A percentile compares a stretch with the other conserved stretches of the same genome.
These are phyloP conservation scores for Alternaria sp. DNA, from an alignment of 2,329 filamentous ascomycete species.

Conservation along the genomic window DNA sequence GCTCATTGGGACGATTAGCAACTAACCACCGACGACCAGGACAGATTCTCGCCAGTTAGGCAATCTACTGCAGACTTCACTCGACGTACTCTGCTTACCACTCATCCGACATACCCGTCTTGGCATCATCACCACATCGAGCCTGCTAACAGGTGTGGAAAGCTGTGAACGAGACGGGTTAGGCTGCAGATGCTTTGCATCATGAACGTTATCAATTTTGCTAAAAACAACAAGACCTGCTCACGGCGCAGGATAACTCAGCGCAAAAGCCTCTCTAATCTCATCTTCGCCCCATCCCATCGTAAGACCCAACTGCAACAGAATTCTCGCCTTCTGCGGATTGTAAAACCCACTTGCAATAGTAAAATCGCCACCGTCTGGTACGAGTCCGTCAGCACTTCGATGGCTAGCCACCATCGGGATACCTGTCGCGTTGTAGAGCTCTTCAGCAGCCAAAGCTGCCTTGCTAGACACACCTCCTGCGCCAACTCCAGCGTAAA, in stretches of 20 bases:
- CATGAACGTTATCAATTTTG: neutral
- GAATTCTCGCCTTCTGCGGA: conserved; percentile 61
- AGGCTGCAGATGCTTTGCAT: neutral
- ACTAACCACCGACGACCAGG: neutral
- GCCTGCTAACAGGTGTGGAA: neutral
- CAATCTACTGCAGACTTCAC: neutral
- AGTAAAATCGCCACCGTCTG: conserved; percentile 35
- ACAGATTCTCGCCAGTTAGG: neutral
- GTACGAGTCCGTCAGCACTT: conserved; percentile 61
- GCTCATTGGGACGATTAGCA: neutral
- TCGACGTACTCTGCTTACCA: neutral
- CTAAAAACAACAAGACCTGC: neutral
- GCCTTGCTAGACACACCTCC: conserved; percentile 52
- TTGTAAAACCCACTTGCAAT: conserved; percentile 62
- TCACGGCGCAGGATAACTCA: conserved; percentile 35
- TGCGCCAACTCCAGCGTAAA: conserved; percentile 63
- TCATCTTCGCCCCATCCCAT: conserved; percentile 50
- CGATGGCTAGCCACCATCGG: conserved; percentile 61
- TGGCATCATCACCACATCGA: neutral
- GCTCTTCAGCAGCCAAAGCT: conserved; percentile 48
- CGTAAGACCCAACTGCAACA: conserved; percentile 52
- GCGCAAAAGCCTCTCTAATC: conserved; percentile 49
- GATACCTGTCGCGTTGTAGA: conserved; percentile 55
- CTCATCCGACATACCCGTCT: neutral
- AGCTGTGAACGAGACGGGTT: neutral